Percentiles rank a stretch among this genome's conserved stretches.
Conservation (phyloP, 306 rosid genomes). For the Prunus armeniaca region DNA sequence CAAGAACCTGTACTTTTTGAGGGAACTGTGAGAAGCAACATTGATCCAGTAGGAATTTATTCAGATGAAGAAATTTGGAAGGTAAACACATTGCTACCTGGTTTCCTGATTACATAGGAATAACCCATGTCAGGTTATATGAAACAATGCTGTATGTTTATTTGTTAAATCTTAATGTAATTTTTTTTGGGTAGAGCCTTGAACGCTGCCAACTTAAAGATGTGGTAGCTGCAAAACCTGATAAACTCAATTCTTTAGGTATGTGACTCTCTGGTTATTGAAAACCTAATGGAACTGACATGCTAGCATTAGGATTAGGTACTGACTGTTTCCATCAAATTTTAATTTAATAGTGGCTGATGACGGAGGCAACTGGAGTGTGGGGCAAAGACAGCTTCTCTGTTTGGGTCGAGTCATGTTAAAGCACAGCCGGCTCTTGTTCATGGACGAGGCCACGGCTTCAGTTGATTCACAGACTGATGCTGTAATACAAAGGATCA, state of each 20-base stretch:
- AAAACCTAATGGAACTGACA: not conserved
- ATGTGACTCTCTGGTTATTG: not conserved
- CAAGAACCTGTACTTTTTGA: constrained; percentile 98
- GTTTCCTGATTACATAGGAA: too few species aligned
- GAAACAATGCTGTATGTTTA: not conserved
- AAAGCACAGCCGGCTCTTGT: constrained; percentile 75
- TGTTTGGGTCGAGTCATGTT: constrained; percentile 94
- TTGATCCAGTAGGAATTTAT: constrained; percentile 68
- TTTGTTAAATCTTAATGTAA: constrained; percentile 1
- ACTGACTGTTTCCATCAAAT: not conserved
- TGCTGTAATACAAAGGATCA: constrained; percentile 78
- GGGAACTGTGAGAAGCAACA: constrained; percentile 87
- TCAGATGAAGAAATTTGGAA: constrained; percentile 94
- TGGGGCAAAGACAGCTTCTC: constrained; percentile 93
- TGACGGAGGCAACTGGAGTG: constrained; percentile 96
- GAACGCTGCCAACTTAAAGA: constrained; percentile 96
- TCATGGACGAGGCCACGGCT: constrained; percentile 97
- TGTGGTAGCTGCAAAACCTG: constrained; percentile 72
- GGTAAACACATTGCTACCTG: constrained; percentile 36
- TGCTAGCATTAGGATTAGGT: not conserved
- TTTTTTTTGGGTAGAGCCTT: constrained; percentile 48
- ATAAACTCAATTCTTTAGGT: constrained; percentile 81
- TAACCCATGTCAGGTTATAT: not conserved
- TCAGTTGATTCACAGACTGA: constrained; percentile 98
- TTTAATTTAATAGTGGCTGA: constrained; percentile 53